Evolutionary conservation across 148 eudicot genomes (phyloP), one percentile per base, ranked within the genome.

Genomic region (Rhododendron molle): DNA sequence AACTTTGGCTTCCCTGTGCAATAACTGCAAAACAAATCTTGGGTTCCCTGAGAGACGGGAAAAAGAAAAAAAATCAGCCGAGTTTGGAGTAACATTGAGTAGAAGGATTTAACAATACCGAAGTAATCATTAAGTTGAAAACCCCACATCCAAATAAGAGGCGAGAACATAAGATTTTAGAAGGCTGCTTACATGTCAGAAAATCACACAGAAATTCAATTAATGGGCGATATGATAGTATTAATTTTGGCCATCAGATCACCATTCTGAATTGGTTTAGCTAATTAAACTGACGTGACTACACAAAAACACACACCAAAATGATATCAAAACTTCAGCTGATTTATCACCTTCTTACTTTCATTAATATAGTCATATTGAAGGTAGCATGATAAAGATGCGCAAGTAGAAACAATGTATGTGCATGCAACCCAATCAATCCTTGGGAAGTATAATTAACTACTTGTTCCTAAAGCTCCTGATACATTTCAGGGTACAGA

Each of bases 21-120:
- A n/a, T 40, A 67, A 87, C 89, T 0, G 92, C 89, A 89, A 89
- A 90, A 32, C 28, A 60, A 43, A 89, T 89, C 26, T 78, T 78
- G 3, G 87, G 87, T 84, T 89, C 85, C 82, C 92, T 90, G 87
- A 74, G 43, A 79, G 52, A 76, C 23, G 0, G 14, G 47, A 43
- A 43, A 40, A 40, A 23, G 15, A 43, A 21, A 16, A 77, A 14
- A 21, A 71, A 40, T 16, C 18, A 71, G 71, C 23, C 3, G 14
- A 86, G 44, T 28, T 44, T 38, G 38, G 67, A 46, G 30, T 0
- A 30, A 50, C 11, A 49, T 49, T 50, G 36, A 7, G n/a, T 1
- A 28, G 65, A 49, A 81, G 83, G 83, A 4, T 56, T 30, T 26
- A 43, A 34, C 8, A 8, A 44, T 20, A 15, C 6, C 34, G 0